A percentile compares a stretch with the other conserved stretches of the same genome.
These are phyloP conservation scores for Pseudogymnoascus sp. DNA, from an alignment of 2,329 filamentous ascomycete species.

Conservation along the genomic window DNA sequence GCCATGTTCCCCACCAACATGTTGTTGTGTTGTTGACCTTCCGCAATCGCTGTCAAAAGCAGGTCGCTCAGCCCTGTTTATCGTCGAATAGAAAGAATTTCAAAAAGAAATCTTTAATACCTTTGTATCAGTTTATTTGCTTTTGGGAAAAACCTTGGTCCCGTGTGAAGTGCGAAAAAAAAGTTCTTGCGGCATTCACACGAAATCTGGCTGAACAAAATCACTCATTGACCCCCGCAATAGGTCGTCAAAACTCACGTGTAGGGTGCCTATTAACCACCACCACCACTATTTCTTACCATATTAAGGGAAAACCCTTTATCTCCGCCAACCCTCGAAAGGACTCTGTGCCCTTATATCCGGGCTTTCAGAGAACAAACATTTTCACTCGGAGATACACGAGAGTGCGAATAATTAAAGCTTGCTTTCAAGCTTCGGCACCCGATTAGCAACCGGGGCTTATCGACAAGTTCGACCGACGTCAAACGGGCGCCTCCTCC, in stretches of 20 bases:
- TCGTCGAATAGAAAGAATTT: not conserved
- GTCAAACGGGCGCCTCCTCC: constrained; percentile 4
- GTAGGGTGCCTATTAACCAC: not conserved
- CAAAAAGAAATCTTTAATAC: not conserved
- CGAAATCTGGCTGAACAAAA: not conserved
- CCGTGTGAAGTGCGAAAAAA: not conserved
- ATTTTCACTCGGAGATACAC: not conserved
- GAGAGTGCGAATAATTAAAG: not conserved
- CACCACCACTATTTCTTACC: not conserved
- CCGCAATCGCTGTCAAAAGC: constrained; percentile 6
- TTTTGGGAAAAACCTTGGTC: not conserved
- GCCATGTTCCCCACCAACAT: constrained; percentile 2
- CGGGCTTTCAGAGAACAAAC: not conserved
- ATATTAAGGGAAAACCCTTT: not conserved
- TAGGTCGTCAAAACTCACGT: constrained; percentile 6
- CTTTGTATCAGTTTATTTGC: not conserved
- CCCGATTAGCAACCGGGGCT: constrained; percentile 4
- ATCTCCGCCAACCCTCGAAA: not conserved
- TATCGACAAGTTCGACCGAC: constrained; percentile 7
- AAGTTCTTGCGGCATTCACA: not conserved
- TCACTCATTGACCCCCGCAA: constrained; percentile 1
- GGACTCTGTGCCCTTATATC: not conserved
- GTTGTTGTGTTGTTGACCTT: constrained; percentile 8
- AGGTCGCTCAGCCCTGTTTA: not conserved
- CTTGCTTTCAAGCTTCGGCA: constrained; percentile 5